phyloP scores from a whole-genome alignment of 2,329 filamentous ascomycete genomes.

The Scopulariopsis brevicaulis region DNA sequence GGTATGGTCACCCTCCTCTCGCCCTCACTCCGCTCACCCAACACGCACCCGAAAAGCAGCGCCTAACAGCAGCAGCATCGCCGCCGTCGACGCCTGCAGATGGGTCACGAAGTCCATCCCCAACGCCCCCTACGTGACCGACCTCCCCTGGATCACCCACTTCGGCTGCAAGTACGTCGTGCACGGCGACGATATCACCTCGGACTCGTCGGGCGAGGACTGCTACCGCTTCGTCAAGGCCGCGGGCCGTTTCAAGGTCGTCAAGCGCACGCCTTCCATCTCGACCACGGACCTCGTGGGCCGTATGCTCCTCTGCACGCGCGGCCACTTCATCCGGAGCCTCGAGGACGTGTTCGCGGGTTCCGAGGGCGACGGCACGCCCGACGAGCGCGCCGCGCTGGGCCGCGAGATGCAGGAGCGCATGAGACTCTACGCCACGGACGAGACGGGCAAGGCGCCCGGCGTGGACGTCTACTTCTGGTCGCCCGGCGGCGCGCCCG shows the following conservation, averaged over 20 bases:
- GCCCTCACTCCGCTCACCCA: neutral
- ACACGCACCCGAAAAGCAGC: no score
- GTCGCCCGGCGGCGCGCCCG: conserved; percentile 44
- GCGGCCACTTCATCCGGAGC: conserved; percentile 81
- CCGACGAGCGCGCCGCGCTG: conserved; percentile 51
- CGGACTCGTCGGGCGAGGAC: conserved; percentile 84
- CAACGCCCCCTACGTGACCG: conserved; percentile 87
- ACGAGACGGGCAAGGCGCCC: conserved; percentile 66
- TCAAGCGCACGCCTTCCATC: conserved; percentile 91
- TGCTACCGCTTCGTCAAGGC: conserved; percentile 97
- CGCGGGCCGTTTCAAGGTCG: conserved; percentile 87
- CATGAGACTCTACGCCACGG: conserved; percentile 78
- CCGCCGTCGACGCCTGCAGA: conserved; percentile 87
- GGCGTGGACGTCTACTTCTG: conserved; percentile 83
- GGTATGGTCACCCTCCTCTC: conserved; percentile 32
- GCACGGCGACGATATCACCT: conserved; percentile 95
- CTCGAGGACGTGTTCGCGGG: conserved; percentile 59
- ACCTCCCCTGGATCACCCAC: conserved; percentile 85
- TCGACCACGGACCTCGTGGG: conserved; percentile 97
- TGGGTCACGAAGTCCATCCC: conserved; percentile 83
- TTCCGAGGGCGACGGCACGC: conserved; percentile 58
- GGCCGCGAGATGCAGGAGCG: conserved; percentile 63
- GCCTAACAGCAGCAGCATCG: conserved; percentile 41
- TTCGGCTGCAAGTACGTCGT: conserved; percentile 95
- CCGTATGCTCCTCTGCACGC: conserved; percentile 93